Evolutionary conservation across 1,284 basidiomycete species (phyloP).

Genomic region (Inonotus hispidus): DNA sequence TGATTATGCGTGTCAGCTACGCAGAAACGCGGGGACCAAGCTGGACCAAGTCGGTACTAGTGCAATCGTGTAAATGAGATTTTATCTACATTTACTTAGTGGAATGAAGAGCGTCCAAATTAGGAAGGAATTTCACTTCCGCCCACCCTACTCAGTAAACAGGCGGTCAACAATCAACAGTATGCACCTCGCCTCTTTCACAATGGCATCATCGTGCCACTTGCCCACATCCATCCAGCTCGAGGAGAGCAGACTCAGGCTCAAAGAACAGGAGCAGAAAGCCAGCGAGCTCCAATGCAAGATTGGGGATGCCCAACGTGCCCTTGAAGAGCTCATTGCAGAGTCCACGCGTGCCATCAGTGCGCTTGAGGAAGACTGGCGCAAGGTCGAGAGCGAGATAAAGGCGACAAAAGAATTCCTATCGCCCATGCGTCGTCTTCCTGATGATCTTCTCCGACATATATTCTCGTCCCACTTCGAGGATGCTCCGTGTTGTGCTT

Average conservation of each 20-base stretch:
- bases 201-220: background rate
- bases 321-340: conserved; percentile 50
- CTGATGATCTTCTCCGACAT: conserved; percentile 57
- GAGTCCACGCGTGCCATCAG: conserved; percentile 48
- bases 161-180: too few relatives aligned
- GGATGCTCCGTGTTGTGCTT: conserved; percentile 59
- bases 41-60: too few relatives aligned
- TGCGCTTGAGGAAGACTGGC: conserved; percentile 45
- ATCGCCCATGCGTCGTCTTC: conserved; percentile 61
- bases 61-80: too few relatives aligned
- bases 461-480: conserved; percentile 65
- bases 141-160: background rate
- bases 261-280: conserved; percentile 16
- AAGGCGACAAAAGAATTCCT: conserved; percentile 52
- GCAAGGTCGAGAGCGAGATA: conserved; percentile 41
- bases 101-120: background rate
- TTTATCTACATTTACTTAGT: too few relatives aligned
- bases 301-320: conserved; percentile 41
- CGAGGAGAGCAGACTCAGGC: conserved; percentile 15
- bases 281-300: conserved; percentile 25
- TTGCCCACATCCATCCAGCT: conserved; percentile 15
- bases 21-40: too few relatives aligned
- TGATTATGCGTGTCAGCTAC: too few relatives aligned
- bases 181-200: background rate
- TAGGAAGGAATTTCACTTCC: background rate